These are phyloP conservation scores for Gleditsia sinensis DNA, from an alignment of 306 rosid species.

Conservation along the genomic window DNA sequence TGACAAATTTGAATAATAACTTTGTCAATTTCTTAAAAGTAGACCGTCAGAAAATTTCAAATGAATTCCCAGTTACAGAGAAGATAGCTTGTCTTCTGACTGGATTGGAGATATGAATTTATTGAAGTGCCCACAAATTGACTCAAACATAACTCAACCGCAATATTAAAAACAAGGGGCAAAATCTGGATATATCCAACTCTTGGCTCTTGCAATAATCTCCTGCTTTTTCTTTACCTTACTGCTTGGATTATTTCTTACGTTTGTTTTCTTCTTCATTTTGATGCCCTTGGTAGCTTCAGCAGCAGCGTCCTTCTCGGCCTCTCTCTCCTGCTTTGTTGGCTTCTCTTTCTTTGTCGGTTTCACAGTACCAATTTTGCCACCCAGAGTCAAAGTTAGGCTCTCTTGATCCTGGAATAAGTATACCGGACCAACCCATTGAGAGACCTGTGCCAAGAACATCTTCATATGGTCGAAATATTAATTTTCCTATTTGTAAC, in stretches of 20 bases:
- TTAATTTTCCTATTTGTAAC: too few species aligned
- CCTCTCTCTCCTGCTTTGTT: conserved; percentile 56
- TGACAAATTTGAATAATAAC: too few species aligned
- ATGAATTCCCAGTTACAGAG: too few species aligned
- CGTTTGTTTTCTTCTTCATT: conserved; percentile 84
- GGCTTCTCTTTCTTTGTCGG: conserved; percentile 46
- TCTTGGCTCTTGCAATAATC: too few species aligned
- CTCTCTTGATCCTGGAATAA: conserved; percentile 94
- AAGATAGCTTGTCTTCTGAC: too few species aligned
- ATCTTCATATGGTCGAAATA: conserved; percentile 95
- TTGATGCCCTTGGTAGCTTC: conserved; percentile 62
- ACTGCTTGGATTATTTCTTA: conserved; percentile 78
- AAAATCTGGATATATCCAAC: too few species aligned
- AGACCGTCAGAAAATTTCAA: too few species aligned
- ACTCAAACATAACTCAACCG: too few species aligned
- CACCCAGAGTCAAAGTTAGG: conserved; percentile 86
- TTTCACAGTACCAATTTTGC: conserved; percentile 74
- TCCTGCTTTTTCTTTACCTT: conserved; percentile 63
- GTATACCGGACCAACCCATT: conserved; percentile 91
- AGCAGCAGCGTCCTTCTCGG: conserved; percentile 66
- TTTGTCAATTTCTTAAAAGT: too few species aligned
- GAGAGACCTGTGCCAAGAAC: conserved; percentile 79
- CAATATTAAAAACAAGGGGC: too few species aligned
- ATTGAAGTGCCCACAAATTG: too few species aligned
- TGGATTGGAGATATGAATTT: too few species aligned